Evolutionary conservation across 768 basidiomycete species (phyloP), one percentile per base, ranked within the genome.

Genomic region (Lyophyllum semitale): DNA sequence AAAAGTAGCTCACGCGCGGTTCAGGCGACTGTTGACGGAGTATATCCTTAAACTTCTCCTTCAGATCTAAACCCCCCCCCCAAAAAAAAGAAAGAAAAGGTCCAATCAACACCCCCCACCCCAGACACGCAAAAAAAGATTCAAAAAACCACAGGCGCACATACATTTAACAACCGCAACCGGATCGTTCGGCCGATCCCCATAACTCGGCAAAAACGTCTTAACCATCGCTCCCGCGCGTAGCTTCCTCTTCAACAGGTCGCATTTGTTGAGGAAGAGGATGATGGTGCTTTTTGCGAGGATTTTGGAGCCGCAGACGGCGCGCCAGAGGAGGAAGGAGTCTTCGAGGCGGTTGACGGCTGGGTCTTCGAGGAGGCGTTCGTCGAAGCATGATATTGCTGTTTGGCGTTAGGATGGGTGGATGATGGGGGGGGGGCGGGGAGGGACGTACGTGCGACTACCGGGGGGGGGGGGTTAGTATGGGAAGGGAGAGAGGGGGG

Each of bases 201-300:
- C 88, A 58, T 81, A 90, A 12, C 83, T 82, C 1, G 84, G 78
- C 22, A 91, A 72, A 64, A 78, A 84, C 11, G 75, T 74, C 20
- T 72, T 78, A 15, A 89, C 78, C 62, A 68, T 63, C 13, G 80
- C 71, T 4, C 59, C 59, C 22, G 18, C 32, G 26, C 69, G 68
- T 26, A 88, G 71, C 52, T 78, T 78, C 61, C 76, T 66, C 56
- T 80, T 73, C 2, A 91, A 70, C 3, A 90, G 66, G 56, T 91
- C 89, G 55, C 81, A 80, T 57, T 91, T 91, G 67, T 91, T 91
- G 53, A 90, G 70, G 69, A 91, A 91, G 22, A 89, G 76, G 43
- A 90, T 82, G 53, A 90, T 76, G 51, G 83, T 85, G 11, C 83
- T 77, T 51, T 78, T 80, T 8, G 77, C 68, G 7, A 91, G 81